Evolutionary conservation across 1,284 basidiomycete species (phyloP).

Genomic region (Sporisorium scitamineum): DNA sequence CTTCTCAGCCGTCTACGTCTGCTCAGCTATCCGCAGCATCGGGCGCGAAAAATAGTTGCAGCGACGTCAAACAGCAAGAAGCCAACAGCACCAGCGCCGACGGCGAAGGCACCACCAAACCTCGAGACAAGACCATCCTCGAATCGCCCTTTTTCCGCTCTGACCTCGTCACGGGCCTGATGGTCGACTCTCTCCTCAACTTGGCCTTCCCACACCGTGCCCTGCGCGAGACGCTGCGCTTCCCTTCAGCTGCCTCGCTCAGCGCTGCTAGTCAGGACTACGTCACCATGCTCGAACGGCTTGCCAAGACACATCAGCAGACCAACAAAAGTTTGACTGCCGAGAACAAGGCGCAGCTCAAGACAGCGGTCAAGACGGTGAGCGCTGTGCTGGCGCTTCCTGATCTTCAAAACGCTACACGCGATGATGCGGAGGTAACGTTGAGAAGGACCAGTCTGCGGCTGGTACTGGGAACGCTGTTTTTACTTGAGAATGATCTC

Average conservation of each 20-base stretch:
- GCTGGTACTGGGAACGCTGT: conserved; percentile 28
- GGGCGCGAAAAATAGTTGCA: neutral
- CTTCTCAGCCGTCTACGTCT: neutral
- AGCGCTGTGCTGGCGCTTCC: conserved; percentile 44
- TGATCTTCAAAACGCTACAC: conserved; percentile 12
- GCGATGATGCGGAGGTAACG: conserved; percentile 2
- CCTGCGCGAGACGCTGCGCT: conserved; percentile 29
- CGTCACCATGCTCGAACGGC: conserved; percentile 24
- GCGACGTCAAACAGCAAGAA: neutral
- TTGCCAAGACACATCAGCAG: conserved; percentile 26
- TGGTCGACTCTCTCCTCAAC: conserved; percentile 41
- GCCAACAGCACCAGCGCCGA: neutral
- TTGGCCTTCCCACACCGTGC: conserved; percentile 42
- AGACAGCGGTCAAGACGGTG: conserved; percentile 21
- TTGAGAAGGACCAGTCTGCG: conserved; percentile 28
- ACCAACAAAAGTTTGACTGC: conserved; percentile 16
- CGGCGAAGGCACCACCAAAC: neutral
- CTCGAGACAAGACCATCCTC: conserved; percentile 42
- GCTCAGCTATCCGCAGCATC: neutral
- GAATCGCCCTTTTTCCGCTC: conserved; percentile 50
- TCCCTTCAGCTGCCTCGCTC: conserved; percentile 19
- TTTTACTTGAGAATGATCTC: conserved; percentile 19
- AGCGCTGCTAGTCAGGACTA: conserved; percentile 24
- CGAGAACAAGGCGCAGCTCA: conserved; percentile 32
- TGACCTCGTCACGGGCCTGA: conserved; percentile 42